Conservation (phyloP, 345 rosid genomes). For the Aurinia saxatilis region DNA sequence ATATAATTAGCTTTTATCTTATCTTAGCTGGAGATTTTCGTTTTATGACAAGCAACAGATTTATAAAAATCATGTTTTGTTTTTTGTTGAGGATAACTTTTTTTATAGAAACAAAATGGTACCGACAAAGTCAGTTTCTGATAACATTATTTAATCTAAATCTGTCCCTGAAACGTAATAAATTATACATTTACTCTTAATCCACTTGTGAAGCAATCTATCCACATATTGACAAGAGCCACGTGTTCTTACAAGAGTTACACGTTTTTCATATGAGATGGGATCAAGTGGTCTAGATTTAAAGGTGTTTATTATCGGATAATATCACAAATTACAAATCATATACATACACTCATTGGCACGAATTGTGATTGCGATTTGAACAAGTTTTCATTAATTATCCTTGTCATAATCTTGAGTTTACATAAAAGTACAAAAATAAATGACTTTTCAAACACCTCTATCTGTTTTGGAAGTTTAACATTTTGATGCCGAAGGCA, state of each 20-base stretch:
- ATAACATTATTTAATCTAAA: constrained; percentile 15
- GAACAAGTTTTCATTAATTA: neutral
- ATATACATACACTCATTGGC: neutral
- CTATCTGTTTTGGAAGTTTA: constrained; percentile 77
- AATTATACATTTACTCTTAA: neutral
- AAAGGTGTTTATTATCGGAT: neutral
- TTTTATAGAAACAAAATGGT: neutral
- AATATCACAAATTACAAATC: neutral
- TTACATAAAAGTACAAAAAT: no score
- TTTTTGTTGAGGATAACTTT: constrained; percentile 16
- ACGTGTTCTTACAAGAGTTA: neutral
- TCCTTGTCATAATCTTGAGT: neutral
- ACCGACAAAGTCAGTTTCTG: constrained; percentile 16
- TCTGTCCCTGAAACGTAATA: neutral
- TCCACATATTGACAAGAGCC: constrained; percentile 4
- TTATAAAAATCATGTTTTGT: neutral
- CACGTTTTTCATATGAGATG: constrained; percentile 14
- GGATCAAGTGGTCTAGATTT: constrained; percentile 2
- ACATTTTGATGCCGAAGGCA: constrained; percentile 62
- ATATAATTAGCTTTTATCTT: constrained; percentile 5
- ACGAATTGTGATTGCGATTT: neutral
- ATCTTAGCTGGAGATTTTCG: constrained; percentile 10
- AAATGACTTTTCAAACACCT: neutral
- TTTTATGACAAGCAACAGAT: constrained; percentile 2
- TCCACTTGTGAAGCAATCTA: constrained; percentile 12